phyloP scores from a whole-genome alignment of 352 stramenopile species.

The Pythium dissotocum region DNA sequence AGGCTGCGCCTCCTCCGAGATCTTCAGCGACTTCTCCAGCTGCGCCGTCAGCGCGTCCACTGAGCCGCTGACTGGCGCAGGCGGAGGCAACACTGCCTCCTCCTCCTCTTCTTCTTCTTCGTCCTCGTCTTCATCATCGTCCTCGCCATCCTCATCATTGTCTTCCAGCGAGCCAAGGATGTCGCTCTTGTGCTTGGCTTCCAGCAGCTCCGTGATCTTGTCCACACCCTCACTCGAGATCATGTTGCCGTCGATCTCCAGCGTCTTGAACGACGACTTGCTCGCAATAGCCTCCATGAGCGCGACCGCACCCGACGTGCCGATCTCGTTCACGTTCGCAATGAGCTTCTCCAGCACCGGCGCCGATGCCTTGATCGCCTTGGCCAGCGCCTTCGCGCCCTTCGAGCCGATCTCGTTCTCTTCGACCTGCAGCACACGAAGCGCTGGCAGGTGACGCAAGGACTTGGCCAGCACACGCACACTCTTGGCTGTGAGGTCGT shows the following conservation, averaged over 20 bases:
- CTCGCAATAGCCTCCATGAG: constrained; percentile 61
- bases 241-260: constrained; percentile 84
- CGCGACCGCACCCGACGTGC: constrained; percentile 82
- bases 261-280: constrained; percentile 52
- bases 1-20: constrained; percentile 32
- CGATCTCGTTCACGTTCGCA: constrained; percentile 88
- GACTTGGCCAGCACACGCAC: constrained; percentile 49
- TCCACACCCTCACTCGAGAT: constrained; percentile 68
- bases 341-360: constrained; percentile 79
- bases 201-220: constrained; percentile 50
- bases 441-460: constrained; percentile 40
- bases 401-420: constrained; percentile 93
- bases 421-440: constrained; percentile 89
- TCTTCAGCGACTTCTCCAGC: constrained; percentile 46
- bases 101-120: constrained; percentile 49
- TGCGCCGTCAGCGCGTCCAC: constrained; percentile 49
- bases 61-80: constrained; percentile 26
- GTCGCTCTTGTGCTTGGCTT: constrained; percentile 50
- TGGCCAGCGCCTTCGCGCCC: constrained; percentile 76
- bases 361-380: constrained; percentile 53
- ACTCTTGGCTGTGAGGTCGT: constrained; percentile 84
- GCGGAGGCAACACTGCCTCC: constrained; percentile 19
- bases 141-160: constrained; percentile 82
- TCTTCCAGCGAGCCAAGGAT: constrained; percentile 77
- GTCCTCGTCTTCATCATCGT: constrained; percentile 57